Percentiles rank a stretch among this genome's conserved stretches.
phyloP scores from a whole-genome alignment of 2,329 filamentous ascomycete genomes.

The Sporothrix pallida region DNA sequence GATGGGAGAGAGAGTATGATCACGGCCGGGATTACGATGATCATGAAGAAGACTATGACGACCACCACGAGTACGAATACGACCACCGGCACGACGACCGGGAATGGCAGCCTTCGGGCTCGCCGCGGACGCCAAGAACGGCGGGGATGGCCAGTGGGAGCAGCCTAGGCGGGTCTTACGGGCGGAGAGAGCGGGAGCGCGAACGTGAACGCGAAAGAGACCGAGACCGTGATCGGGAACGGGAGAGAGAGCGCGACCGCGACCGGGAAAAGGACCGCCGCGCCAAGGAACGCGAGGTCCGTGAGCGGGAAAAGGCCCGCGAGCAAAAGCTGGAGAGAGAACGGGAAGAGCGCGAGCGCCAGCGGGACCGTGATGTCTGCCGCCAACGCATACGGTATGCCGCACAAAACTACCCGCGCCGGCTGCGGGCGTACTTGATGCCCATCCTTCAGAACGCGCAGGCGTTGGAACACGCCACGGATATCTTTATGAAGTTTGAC shows the following conservation, averaged over 20 bases:
- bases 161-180: conserved; percentile 27
- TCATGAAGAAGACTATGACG: conserved; percentile 19
- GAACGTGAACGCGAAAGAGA: conserved; percentile 17
- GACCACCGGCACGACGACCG: conserved; percentile 25
- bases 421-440: conserved; percentile 35
- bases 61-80: conserved; percentile 25
- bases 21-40: neutral
- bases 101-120: conserved; percentile 31
- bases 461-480: conserved; percentile 37
- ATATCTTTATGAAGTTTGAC: conserved; percentile 38
- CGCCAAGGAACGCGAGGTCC: neutral
- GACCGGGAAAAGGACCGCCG: conserved; percentile 28
- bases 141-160: conserved; percentile 28
- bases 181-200: conserved; percentile 27
- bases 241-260: conserved; percentile 17
- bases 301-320: neutral
- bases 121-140: conserved; percentile 35
- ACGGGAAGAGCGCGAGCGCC: conserved; percentile 24
- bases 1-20: conserved; percentile 8
- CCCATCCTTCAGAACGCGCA: conserved; percentile 36
- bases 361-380: conserved; percentile 27
- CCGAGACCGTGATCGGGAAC: neutral
- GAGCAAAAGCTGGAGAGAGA: conserved; percentile 3
- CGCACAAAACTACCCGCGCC: conserved; percentile 33
- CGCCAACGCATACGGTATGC: conserved; percentile 34